A percentile compares a stretch with the other conserved stretches of the same genome.
Conservation (phyloP, 768 basidiomycete species). For the Trichaptum fuscoviolaceum region DNA sequence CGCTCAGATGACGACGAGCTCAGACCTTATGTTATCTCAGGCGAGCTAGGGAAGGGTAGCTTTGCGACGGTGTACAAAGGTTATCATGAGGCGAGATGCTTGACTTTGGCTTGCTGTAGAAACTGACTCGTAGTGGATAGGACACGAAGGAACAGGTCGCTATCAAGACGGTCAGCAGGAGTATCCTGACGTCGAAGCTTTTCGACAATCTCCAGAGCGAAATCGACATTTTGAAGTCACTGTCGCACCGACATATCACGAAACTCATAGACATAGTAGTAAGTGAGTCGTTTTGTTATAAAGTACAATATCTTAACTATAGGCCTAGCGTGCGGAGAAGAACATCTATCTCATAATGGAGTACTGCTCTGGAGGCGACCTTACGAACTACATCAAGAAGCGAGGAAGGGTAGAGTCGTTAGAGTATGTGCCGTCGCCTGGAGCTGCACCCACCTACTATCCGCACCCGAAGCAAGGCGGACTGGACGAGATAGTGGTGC, state of each 20-base stretch:
- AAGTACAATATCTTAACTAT: slow-evolving; percentile 8
- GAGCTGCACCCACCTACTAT: slow-evolving; percentile 74
- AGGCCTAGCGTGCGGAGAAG: slow-evolving; percentile 60
- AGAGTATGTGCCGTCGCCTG: slow-evolving; percentile 69
- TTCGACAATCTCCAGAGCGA: slow-evolving; percentile 98
- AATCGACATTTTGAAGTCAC: slow-evolving; percentile 91
- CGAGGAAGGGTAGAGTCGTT: slow-evolving; percentile 90
- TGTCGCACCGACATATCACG: slow-evolving; percentile 92
- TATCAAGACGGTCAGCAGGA: slow-evolving; percentile 89
- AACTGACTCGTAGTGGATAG: slow-evolving; percentile 31
- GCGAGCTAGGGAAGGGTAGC: slow-evolving; percentile 82
- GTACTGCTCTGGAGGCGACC: slow-evolving; percentile 92
- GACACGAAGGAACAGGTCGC: slow-evolving; percentile 78
- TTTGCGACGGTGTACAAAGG: slow-evolving; percentile 97
- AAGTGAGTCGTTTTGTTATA: slow-evolving; percentile 18
- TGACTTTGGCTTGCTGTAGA: neutral
- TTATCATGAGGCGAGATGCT: slow-evolving; percentile 72
- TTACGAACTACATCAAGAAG: slow-evolving; percentile 96
- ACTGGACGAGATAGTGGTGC: slow-evolving; percentile 82
- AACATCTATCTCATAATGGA: slow-evolving; percentile 97
- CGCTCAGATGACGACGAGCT: slow-evolving; percentile 61
- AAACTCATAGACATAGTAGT: slow-evolving; percentile 91
- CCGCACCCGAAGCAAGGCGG: slow-evolving; percentile 91
- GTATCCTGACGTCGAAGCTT: slow-evolving; percentile 84
- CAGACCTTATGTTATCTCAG: slow-evolving; percentile 70